Conservation (phyloP, 306 rosid species). For the Senna siamea region DNA sequence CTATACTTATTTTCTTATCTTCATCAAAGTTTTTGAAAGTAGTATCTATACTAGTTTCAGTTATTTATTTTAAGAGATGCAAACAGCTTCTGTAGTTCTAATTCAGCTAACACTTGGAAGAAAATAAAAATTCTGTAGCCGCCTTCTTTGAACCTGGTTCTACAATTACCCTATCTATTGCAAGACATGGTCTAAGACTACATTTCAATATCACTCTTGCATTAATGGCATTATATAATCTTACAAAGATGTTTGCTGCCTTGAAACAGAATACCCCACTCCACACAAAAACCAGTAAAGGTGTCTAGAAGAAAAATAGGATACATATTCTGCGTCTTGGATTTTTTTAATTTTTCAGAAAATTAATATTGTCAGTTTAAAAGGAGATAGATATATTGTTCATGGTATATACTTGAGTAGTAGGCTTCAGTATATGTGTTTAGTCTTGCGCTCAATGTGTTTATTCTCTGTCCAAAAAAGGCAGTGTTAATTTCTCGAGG, state of each 20-base stretch:
- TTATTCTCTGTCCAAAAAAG: too few species aligned
- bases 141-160: constrained; percentile 11
- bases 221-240: constrained; percentile 1
- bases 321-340: neutral
- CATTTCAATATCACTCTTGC: constrained; percentile 7
- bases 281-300: neutral
- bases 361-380: too few species aligned
- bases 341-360: too few species aligned
- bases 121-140: neutral
- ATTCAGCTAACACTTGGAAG: neutral
- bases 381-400: too few species aligned
- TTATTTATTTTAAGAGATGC: neutral
- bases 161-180: constrained; percentile 8
- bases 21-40: too few species aligned
- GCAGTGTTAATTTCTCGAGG: too few species aligned
- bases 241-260: neutral
- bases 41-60: neutral
- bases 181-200: neutral
- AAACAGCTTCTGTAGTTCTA: neutral
- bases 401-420: too few species aligned
- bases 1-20: too few species aligned
- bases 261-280: neutral
- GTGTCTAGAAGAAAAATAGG: neutral
- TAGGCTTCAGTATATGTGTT: too few species aligned
- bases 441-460: too few species aligned